These are phyloP conservation scores for Pezicula carpinea DNA, from an alignment of 2,329 filamentous ascomycete genomes.

Conservation along the genomic window DNA sequence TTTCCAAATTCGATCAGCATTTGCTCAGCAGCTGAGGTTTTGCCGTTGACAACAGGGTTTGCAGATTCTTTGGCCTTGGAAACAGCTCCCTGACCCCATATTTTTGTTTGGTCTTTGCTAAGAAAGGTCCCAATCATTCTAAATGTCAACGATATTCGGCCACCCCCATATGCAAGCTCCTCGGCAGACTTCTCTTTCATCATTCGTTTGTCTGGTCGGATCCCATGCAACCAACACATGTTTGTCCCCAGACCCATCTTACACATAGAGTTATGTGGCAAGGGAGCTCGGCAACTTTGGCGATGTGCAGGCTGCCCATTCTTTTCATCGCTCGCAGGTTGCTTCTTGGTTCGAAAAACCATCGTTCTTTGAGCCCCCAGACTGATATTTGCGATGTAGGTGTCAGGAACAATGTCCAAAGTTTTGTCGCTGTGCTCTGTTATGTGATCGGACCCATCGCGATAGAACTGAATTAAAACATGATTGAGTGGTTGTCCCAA, in stretches of 20 bases:
- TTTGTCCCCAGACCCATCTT: slow-evolving; percentile 79
- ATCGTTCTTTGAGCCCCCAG: slow-evolving; percentile 90
- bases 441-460: slow-evolving; percentile 84
- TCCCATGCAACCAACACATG: slow-evolving; percentile 84
- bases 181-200: slow-evolving; percentile 59
- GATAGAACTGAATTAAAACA: slow-evolving; percentile 87
- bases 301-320: slow-evolving; percentile 12
- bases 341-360: slow-evolving; percentile 79
- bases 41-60: slow-evolving; percentile 62
- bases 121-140: slow-evolving; percentile 84
- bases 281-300: slow-evolving; percentile 52
- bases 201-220: slow-evolving; percentile 78
- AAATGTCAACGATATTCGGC: slow-evolving; percentile 89
- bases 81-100: slow-evolving; percentile 90
- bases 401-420: slow-evolving; percentile 76
- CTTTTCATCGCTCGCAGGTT: slow-evolving; percentile 33
- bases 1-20: slow-evolving; percentile 77
- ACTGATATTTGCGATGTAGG: slow-evolving; percentile 87
- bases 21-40: slow-evolving; percentile 56
- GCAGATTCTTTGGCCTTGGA: slow-evolving; percentile 60
- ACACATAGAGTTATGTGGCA: slow-evolving; percentile 88
- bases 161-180: slow-evolving; percentile 69
- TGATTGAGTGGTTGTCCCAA: slow-evolving; percentile 85
- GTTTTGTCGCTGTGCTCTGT: slow-evolving; percentile 98
- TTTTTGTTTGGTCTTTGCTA: slow-evolving; percentile 54